Evolutionary conservation across 2,329 filamentous ascomycete genomes (phyloP).

Genomic region (Trichophyton mentagrophytes): DNA sequence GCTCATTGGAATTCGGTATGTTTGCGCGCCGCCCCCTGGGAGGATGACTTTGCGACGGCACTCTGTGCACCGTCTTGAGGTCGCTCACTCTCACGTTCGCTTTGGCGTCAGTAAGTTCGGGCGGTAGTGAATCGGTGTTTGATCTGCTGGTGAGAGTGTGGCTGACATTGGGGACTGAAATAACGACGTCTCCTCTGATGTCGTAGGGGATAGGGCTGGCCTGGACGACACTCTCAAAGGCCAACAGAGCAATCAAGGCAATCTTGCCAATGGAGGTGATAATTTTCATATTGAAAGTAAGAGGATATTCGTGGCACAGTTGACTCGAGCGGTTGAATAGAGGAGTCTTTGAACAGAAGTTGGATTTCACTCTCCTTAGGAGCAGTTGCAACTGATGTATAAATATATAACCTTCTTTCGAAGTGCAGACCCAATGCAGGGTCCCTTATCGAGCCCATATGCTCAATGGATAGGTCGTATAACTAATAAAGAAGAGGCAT

Average conservation of each 20-base stretch:
- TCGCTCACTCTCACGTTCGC: neutral
- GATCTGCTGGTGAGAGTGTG: neutral
- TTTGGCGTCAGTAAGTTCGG: neutral
- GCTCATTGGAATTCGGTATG: neutral
- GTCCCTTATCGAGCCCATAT: neutral
- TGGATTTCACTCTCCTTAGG: no score
- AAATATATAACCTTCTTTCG: neutral
- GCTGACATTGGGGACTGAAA: neutral
- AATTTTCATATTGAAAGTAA: neutral
- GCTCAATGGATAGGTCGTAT: neutral
- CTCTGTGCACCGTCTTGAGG: no score
- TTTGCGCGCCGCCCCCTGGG: no score
- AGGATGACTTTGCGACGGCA: no score
- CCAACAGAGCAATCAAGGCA: neutral
- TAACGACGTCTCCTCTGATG: neutral
- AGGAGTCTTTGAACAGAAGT: neutral
- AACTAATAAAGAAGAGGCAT: neutral
- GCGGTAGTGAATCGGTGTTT: neutral
- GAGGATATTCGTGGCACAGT: neutral
- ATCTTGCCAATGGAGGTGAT: neutral
- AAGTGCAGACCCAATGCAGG: neutral
- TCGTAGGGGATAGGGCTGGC: neutral
- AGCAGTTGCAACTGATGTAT: neutral
- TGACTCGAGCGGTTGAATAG: neutral
- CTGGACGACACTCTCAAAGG: neutral